A percentile compares a stretch with the other conserved stretches of the same genome.
Conservation (phyloP, 208 protist genomes). For the Wallacemonas sp. region DNA sequence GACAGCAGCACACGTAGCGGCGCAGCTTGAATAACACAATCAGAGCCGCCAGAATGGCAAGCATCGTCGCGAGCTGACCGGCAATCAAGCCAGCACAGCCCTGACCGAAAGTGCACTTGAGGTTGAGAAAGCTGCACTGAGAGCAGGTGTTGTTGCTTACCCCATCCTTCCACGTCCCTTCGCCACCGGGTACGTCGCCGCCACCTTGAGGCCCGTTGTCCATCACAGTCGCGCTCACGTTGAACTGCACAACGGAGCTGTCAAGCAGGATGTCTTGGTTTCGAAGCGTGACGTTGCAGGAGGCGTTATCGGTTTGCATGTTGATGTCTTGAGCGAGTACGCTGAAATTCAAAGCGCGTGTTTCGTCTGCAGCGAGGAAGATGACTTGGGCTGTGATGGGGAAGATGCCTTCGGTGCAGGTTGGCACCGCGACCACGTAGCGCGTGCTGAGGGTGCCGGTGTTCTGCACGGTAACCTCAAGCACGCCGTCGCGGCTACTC, state of each 20-base stretch:
- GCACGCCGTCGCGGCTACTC: conserved; percentile 49
- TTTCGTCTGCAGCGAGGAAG: conserved; percentile 11
- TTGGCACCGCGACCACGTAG: conserved; percentile 30
- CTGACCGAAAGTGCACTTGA: conserved; percentile 5
- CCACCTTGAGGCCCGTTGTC: conserved; percentile 12
- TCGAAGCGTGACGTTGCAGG: conserved; percentile 1
- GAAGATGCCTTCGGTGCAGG: conserved; percentile 1
- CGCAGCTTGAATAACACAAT: background rate
- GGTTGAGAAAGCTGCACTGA: background rate
- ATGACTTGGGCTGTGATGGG: conserved; percentile 4
- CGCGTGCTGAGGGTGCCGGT: conserved; percentile 51
- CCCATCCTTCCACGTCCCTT: background rate
- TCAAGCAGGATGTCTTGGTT: background rate
- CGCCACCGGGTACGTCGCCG: background rate
- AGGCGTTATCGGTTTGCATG: background rate
- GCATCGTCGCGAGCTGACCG: conserved; percentile 1
- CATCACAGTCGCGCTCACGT: background rate
- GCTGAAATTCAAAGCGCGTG: conserved; percentile 19
- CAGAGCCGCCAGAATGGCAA: conserved; percentile 1
- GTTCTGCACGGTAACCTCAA: conserved; percentile 63
- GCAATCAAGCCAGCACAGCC: background rate
- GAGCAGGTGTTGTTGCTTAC: background rate
- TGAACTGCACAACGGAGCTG: background rate
- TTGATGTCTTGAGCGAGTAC: conserved; percentile 10
- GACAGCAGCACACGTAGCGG: conserved; percentile 10